Percentiles rank a stretch among this genome's conserved stretches.
Conservation (phyloP, 2,329 filamentous ascomycete genomes). For the Colletotrichum liriopes region DNA sequence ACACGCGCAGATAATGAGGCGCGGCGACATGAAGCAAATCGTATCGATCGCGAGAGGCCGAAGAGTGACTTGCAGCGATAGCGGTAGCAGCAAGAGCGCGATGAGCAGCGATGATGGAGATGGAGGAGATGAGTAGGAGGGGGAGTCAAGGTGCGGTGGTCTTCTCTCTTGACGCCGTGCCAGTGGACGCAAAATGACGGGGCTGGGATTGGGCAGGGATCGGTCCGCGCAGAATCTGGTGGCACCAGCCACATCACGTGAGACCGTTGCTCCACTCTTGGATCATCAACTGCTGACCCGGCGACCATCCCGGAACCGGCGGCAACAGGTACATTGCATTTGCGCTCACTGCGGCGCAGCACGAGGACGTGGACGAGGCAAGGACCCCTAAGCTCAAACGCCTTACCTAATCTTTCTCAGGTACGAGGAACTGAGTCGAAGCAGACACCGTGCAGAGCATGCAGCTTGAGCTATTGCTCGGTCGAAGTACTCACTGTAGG, state of each 20-base stretch:
- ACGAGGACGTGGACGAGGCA: constrained; percentile 12
- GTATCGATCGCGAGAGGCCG: constrained; percentile 33
- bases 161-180: constrained; percentile 38
- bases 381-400: not conserved
- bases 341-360: not conserved
- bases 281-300: constrained; percentile 27
- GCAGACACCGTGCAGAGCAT: constrained; percentile 7
- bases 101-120: constrained; percentile 42
- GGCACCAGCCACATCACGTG: constrained; percentile 44
- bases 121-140: constrained; percentile 42
- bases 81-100: constrained; percentile 39
- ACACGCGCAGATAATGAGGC: constrained; percentile 33
- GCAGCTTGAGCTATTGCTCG: constrained; percentile 3
- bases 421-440: constrained; percentile 10
- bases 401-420: constrained; percentile 19
- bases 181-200: constrained; percentile 44
- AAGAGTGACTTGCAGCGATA: constrained; percentile 40
- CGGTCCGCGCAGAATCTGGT: constrained; percentile 38
- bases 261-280: constrained; percentile 18
- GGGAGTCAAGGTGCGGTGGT: constrained; percentile 42
- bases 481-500: not conserved
- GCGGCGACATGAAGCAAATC: constrained; percentile 43
- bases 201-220: constrained; percentile 43
- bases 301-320: constrained; percentile 40
- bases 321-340: not conserved